Evolutionary conservation across 805 yeast genomes (phyloP).

Genomic region (Teunomyces aglyptinius): DNA sequence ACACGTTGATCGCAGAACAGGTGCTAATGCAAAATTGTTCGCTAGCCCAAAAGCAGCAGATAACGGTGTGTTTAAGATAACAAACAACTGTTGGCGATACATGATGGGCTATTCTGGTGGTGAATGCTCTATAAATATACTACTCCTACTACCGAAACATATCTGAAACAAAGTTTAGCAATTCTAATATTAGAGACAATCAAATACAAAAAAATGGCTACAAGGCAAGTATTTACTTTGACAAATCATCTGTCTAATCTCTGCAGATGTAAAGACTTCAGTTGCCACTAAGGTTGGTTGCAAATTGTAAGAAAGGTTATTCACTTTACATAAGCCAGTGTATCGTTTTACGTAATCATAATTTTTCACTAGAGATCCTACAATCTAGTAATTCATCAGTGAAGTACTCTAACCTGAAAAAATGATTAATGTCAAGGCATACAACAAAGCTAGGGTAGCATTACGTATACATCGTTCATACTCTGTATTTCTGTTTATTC

Average conservation of each 20-base stretch:
- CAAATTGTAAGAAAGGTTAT: not conserved
- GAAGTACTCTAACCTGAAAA: not conserved
- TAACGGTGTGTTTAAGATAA: not conserved
- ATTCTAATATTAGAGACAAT: not conserved
- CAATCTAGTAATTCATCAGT: not conserved
- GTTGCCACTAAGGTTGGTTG: not conserved
- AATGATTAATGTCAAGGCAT: not conserved
- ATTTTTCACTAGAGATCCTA: not conserved
- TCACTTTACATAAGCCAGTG: not conserved
- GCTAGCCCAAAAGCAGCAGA: not conserved
- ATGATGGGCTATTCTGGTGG: not conserved
- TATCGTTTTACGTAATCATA: not conserved
- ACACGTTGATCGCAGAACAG: slow-evolving; percentile 22
- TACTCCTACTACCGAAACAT: not conserved
- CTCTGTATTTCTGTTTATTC: slow-evolving; percentile 20
- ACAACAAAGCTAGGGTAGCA: not conserved
- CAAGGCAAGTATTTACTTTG: not conserved
- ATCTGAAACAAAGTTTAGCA: not conserved
- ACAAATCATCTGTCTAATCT: too few relatives aligned
- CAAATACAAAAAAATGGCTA: not conserved
- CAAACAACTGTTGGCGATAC: not conserved
- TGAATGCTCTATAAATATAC: not conserved
- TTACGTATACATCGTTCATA: not conserved
- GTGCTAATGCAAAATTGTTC: not conserved
- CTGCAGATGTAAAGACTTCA: too few relatives aligned